Evolutionary conservation across 345 rosid genomes (phyloP).

Genomic region (Lepidium aucheri): DNA sequence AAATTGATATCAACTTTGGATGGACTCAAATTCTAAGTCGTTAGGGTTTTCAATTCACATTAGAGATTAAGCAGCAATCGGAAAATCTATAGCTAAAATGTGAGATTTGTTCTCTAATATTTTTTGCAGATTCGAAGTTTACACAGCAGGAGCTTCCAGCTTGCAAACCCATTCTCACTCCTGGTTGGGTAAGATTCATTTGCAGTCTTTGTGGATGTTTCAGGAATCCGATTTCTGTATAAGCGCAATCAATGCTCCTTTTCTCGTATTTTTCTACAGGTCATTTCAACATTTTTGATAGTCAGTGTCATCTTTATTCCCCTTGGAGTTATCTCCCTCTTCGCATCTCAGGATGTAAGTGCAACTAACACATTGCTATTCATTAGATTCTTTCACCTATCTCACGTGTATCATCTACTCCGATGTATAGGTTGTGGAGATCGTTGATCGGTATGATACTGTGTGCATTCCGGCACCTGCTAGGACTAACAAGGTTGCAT

Average conservation of each 20-base stretch:
- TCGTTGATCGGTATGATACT: slow-evolving; percentile 68
- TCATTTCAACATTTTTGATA: slow-evolving; percentile 79
- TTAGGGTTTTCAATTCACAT: neutral
- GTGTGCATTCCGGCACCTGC: slow-evolving; percentile 51
- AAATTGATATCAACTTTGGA: neutral
- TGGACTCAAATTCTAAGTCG: neutral
- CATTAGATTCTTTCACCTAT: neutral
- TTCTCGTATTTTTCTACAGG: slow-evolving; percentile 35
- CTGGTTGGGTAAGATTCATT: slow-evolving; percentile 66
- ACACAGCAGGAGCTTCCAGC: slow-evolving; percentile 99
- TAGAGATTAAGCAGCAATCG: neutral
- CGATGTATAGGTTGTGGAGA: slow-evolving; percentile 70
- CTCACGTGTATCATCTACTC: slow-evolving; percentile 19
- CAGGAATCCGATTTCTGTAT: neutral
- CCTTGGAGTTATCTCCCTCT: slow-evolving; percentile 81
- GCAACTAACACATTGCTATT: neutral
- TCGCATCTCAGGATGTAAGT: slow-evolving; percentile 87
- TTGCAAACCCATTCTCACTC: slow-evolving; percentile 98
- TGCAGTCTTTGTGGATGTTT: neutral
- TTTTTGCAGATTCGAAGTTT: slow-evolving; percentile 73
- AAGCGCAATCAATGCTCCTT: neutral
- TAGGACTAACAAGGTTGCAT: slow-evolving; percentile 48
- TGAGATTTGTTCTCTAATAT: neutral
- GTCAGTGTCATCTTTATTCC: slow-evolving; percentile 91
- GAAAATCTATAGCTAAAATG: neutral